phyloP scores from a whole-genome alignment of 1,284 basidiomycete species.

The Sporisorium graminicola region DNA sequence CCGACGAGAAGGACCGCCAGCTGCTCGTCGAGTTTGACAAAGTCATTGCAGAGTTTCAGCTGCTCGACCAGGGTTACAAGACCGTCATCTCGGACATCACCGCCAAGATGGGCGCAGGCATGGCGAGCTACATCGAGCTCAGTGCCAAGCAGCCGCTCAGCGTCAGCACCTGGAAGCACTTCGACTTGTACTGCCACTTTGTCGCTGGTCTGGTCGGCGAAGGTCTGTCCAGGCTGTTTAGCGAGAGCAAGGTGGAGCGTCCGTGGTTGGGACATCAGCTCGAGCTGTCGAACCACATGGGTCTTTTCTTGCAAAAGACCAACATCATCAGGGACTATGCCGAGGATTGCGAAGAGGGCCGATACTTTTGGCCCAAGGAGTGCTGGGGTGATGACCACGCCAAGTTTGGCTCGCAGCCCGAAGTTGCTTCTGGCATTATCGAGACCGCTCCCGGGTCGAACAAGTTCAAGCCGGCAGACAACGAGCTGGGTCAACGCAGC shows the following conservation, averaged over 20 bases:
- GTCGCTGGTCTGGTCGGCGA: conserved; percentile 98
- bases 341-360: conserved; percentile 87
- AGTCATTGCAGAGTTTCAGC: conserved; percentile 85
- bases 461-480: conserved; percentile 46
- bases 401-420: conserved; percentile 54
- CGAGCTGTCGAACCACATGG: conserved; percentile 92
- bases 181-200: conserved; percentile 98
- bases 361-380: conserved; percentile 95
- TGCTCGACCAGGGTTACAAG: conserved; percentile 75
- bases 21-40: conserved; percentile 87
- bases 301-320: conserved; percentile 96
- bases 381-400: conserved; percentile 78
- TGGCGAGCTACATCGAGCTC: conserved; percentile 83
- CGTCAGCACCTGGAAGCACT: conserved; percentile 75
- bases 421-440: conserved; percentile 63
- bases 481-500: conserved; percentile 54
- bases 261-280: conserved; percentile 83
- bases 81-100: conserved; percentile 82
- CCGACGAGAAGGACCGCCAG: conserved; percentile 89
- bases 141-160: conserved; percentile 52
- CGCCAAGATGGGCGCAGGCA: conserved; percentile 84
- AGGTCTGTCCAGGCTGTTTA: conserved; percentile 90
- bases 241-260: conserved; percentile 86
- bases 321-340: conserved; percentile 97
- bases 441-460: conserved; percentile 46